Evolutionary conservation across 73 alveolate species (phyloP).

Genomic region (Tetrahymena elliotti): DNA sequence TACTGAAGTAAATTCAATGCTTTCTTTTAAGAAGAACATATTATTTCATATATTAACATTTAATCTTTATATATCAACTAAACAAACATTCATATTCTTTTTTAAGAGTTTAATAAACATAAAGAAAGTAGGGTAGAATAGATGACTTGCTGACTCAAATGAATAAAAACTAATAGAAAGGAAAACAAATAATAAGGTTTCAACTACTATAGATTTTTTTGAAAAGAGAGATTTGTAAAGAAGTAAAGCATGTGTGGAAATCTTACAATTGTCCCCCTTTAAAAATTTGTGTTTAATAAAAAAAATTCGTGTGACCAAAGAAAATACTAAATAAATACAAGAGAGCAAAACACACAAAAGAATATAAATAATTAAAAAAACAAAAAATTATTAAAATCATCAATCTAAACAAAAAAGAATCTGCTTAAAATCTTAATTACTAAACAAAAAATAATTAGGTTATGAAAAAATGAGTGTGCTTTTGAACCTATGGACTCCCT

Average conservation of each 20-base stretch:
- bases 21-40: too few relatives aligned
- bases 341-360: background rate
- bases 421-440: background rate
- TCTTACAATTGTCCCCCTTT: background rate
- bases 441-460: background rate
- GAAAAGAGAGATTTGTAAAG: background rate
- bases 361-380: background rate
- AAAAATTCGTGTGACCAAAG: background rate
- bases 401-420: background rate
- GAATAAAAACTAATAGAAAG: background rate
- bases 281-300: too few relatives aligned
- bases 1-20: background rate
- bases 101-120: too few relatives aligned
- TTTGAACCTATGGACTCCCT: background rate
- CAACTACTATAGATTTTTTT: background rate
- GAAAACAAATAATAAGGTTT: background rate
- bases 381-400: background rate
- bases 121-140: too few relatives aligned
- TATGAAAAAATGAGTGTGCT: background rate
- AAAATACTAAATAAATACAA: background rate
- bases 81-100: too few relatives aligned
- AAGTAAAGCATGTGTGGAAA: background rate
- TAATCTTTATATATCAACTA: too few relatives aligned
- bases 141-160: too few relatives aligned
- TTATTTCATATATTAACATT: too few relatives aligned